Base-by-base conservation (phyloP, 371 early-diverging fungal species). In the Syncephalastrum contaminatum region DNA sequence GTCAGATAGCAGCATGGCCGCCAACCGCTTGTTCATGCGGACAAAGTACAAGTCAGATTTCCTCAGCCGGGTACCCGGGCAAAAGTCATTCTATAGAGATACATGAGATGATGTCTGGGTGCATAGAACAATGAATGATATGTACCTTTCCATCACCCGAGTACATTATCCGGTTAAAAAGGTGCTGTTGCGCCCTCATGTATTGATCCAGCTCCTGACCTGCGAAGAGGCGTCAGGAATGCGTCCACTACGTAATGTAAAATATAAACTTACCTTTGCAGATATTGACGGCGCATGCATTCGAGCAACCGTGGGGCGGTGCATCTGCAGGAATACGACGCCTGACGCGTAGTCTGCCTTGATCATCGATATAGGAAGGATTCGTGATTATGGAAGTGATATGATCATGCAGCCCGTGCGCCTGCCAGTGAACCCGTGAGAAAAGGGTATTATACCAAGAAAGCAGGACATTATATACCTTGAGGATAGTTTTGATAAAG, bases 331-430 rank as follows among this genome's bases (percentile, higher is more conserved):
- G 60, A 19, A 81, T 72, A 19, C 73, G 69, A 15, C 91, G 72
- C 3, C 57, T 58, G 13, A 92, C 72, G 27, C 73, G 61, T 19
- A 90, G 62, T 36, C 83, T 63, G 2, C 83, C 87, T 20, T 66
- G 50, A 0, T 66, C 69, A 51, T 84, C 85, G 40, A 75, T 80
- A 21, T 73, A 60, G 4, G 83, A 82, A 10, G 89, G 89, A 53
- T 92, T 92, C 20, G 91, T 89, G 43, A 91, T 81, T 54, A 90
- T 82, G 46, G 70, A 66, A 27, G 76, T 58, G 25, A 92, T 70
- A 27, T 77, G 68, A 27, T 85, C 72, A 14, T 69, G 66, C 12
- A 85, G 67, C 21, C 71, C 73, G 36, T 87, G 70, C 13, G 80
- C 76, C 88, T 86, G 62, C 19, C 19, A 18, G 8, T 4, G 43